Evolutionary conservation across 345 rosid species (phyloP), one percentile per base, ranked within the genome.

Genomic region (Erodium maritimum): DNA sequence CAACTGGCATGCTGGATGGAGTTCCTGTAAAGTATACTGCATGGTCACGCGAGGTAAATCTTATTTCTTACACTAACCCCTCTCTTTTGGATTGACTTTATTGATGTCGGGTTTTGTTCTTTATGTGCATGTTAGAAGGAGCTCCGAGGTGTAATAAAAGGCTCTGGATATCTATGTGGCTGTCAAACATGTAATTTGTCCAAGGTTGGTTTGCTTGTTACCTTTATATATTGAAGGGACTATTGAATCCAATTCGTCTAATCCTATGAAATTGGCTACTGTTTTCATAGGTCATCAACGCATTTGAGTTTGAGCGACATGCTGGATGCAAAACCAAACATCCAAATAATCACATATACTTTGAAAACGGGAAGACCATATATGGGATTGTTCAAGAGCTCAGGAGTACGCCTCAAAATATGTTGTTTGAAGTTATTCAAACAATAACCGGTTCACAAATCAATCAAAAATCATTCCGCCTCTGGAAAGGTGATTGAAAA

Each of bases 1-100:
- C 85, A 52, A 80, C 82, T 66, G 85, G 85, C 13, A 80, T 80
- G 73, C 73, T 80, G 58, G 85, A 80, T 75, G 85, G 85, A 50
- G 77, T 77, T 65, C 77, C 75, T 20, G 85, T 80, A 48, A 77
- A 77, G 67, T 77, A 77, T 60, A 69, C 71, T 45, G 79, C 80
- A 23, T 75, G 82, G 82, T 80, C 82, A 13, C 79, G 66, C 18
- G 85, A 80, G 82, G 85, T 80, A 75, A 69, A 22, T 57, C 8
- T 63, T 50, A 61, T 50, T 62, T 51, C 60, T 57, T 42, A 29
- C 22, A 4, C 23, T 4, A 46, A 53, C 19, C 11, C 48, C 12
- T 42, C 5, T 52, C 12, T 54, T 59, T 46, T 21, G 21, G 48
- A 29, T 58, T 65, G 23, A 19, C 50, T 21, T n/a, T 62, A 50